Percentiles rank a stretch among this genome's conserved stretches.
Conservation (phyloP, 1,139 yeast species). For the Taphrina flavorubra region DNA sequence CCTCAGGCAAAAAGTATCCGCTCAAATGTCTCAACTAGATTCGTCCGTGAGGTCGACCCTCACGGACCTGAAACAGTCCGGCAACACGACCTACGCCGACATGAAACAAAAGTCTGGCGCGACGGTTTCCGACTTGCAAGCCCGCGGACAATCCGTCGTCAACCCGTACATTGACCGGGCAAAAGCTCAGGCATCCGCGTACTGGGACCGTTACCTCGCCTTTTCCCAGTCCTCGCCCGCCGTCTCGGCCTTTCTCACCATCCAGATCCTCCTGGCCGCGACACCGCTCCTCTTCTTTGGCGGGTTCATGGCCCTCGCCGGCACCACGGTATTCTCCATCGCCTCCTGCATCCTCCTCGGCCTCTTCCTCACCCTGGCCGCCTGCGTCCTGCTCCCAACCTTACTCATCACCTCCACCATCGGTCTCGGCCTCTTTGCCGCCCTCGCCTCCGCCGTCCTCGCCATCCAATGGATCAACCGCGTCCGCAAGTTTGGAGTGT, state of each 20-base stretch:
- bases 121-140: constrained; percentile 9
- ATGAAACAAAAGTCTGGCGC: constrained; percentile 8
- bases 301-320: constrained; percentile 12
- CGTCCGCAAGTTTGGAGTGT: constrained; percentile 5
- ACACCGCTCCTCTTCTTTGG: constrained; percentile 7
- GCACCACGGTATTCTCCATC: constrained; percentile 5
- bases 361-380: constrained; percentile 14
- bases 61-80: constrained; percentile 9
- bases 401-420: constrained; percentile 13
- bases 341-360: constrained; percentile 15
- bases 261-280: constrained; percentile 17
- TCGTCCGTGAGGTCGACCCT: constrained; percentile 8
- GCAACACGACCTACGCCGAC: constrained; percentile 9
- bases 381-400: constrained; percentile 9
- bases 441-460: constrained; percentile 2
- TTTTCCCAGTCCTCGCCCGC: constrained; percentile 10
- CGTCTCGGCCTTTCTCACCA: constrained; percentile 26
- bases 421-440: constrained; percentile 3
- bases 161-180: background rate
- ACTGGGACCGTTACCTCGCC: constrained; percentile 21
- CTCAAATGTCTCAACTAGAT: constrained; percentile 19
- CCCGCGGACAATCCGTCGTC: background rate
- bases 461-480: constrained; percentile 1
- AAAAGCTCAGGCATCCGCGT: background rate
- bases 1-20: constrained; percentile 13